Percentiles rank a stretch among this genome's conserved stretches.
phyloP scores from a whole-genome alignment of 345 rosid genomes.

The Trapa incisa region DNA sequence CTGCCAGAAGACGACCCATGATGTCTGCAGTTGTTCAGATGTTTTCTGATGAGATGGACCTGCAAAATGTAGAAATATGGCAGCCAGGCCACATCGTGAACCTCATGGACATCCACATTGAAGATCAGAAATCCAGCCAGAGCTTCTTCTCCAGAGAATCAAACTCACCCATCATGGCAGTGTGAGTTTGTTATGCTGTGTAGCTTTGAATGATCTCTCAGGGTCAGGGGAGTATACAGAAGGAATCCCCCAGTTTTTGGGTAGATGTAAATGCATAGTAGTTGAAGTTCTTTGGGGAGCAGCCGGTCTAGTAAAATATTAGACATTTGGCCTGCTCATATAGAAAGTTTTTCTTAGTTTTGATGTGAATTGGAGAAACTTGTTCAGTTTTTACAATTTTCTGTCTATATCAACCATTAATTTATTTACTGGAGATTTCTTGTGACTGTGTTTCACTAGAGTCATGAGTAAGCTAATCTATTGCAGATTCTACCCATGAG shows the following conservation, averaged over 20 bases:
- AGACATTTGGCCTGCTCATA: not conserved
- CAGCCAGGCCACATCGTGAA: conserved; percentile 36
- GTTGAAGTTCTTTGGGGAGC: not conserved
- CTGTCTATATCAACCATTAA: not conserved
- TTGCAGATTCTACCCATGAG: not conserved
- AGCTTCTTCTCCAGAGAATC: conserved; percentile 14
- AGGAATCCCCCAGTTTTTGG: not conserved
- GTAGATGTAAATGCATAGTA: not conserved
- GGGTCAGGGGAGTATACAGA: not conserved
- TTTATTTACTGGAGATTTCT: not conserved
- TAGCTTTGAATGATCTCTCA: not conserved
- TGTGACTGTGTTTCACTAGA: not conserved
- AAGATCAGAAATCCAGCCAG: conserved; percentile 8
- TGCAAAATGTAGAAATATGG: conserved; percentile 16
- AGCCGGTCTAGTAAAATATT: not conserved
- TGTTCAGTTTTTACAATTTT: not conserved
- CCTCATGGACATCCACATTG: conserved; percentile 35
- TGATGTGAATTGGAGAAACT: not conserved
- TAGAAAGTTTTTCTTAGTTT: not conserved
- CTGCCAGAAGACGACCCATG: conserved; percentile 26
- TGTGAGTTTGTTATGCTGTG: not conserved
- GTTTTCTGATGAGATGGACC: conserved; percentile 20
- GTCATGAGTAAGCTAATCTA: not conserved
- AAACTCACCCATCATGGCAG: not conserved
- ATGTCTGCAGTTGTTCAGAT: conserved; percentile 33